Percentiles rank a stretch among this genome's conserved stretches.
Conservation (phyloP, 768 basidiomycete genomes). For the Tulasnella sp. region DNA sequence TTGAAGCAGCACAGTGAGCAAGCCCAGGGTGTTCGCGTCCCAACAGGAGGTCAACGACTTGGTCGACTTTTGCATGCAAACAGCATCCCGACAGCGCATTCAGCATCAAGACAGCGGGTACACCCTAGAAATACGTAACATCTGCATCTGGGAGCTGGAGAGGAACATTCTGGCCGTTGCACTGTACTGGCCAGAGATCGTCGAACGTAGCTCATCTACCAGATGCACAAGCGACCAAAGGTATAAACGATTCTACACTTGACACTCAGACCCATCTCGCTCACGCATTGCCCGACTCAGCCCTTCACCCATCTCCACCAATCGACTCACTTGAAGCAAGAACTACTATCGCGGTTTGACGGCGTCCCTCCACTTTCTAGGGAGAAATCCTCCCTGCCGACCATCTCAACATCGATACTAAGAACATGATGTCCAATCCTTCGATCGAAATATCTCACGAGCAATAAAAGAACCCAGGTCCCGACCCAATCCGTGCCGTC, state of each 20-base stretch:
- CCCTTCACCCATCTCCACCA: background rate
- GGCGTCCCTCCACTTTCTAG: background rate
- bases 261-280: background rate
- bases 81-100: constrained; percentile 10
- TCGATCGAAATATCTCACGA: background rate
- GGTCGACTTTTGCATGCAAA: background rate
- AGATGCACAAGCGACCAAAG: constrained; percentile 30
- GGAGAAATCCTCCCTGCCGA: background rate
- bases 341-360: background rate
- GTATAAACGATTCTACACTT: background rate
- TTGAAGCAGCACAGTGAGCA: constrained; percentile 19
- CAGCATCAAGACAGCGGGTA: constrained; percentile 17
- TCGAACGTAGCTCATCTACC: background rate
- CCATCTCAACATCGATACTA: background rate
- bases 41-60: background rate
- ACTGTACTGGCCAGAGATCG: background rate
- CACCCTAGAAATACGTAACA: constrained; percentile 6
- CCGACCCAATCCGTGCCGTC: constrained; percentile 11
- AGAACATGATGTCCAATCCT: background rate
- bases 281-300: background rate
- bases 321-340: constrained; percentile 4
- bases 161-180: background rate
- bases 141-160: background rate
- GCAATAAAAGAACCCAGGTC: background rate
- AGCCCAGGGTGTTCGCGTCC: background rate